These are phyloP conservation scores for Myxozyma mucilagina DNA, from an alignment of 805 yeast genomes.

Conservation along the genomic window DNA sequence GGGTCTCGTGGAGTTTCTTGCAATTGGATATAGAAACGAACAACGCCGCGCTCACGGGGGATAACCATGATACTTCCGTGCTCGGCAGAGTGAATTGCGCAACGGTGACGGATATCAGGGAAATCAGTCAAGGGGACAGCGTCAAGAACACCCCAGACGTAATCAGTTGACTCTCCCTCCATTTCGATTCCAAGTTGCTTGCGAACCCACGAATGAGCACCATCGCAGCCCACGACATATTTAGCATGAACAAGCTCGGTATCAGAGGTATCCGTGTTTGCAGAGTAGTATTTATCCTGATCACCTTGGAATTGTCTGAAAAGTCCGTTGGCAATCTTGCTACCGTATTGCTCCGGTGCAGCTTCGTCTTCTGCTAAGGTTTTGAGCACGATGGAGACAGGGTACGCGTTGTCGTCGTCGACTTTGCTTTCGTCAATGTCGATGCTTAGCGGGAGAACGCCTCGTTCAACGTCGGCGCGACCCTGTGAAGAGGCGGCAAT, in stretches of 20 bases:
- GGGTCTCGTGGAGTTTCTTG: constrained; percentile 18
- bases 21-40: constrained; percentile 41
- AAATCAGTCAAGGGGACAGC: constrained; percentile 43
- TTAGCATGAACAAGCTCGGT: constrained; percentile 38
- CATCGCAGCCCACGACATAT: constrained; percentile 42
- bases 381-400: constrained; percentile 37
- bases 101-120: constrained; percentile 42
- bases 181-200: constrained; percentile 40
- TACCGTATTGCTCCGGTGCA: constrained; percentile 29
- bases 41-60: constrained; percentile 42
- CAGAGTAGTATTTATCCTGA: constrained; percentile 25
- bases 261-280: constrained; percentile 22
- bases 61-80: constrained; percentile 42
- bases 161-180: constrained; percentile 43
- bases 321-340: constrained; percentile 37
- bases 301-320: constrained; percentile 37
- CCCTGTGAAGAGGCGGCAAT: constrained; percentile 28
- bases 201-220: constrained; percentile 43
- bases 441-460: constrained; percentile 24
- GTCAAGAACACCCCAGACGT: constrained; percentile 44
- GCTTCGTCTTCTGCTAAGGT: constrained; percentile 28
- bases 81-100: constrained; percentile 42
- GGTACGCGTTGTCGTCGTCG: constrained; percentile 30
- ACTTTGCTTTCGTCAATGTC: constrained; percentile 27
- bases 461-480: constrained; percentile 23